phyloP scores from a whole-genome alignment of 2,329 filamentous ascomycete genomes.

The Colletotrichum cereale region DNA sequence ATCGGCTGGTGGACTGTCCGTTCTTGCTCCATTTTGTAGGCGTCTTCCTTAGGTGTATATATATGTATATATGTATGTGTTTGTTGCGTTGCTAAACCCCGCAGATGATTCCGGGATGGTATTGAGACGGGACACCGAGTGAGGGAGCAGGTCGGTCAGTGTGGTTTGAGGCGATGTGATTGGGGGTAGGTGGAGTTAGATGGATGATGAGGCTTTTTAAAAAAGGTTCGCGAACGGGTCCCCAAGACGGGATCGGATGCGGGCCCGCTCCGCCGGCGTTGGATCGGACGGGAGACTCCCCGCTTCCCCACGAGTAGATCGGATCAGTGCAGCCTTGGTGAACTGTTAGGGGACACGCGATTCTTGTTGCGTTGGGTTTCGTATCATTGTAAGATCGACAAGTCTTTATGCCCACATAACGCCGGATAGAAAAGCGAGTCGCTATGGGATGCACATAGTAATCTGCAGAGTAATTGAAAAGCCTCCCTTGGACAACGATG shows the following conservation, averaged over 20 bases:
- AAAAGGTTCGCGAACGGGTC: constrained; percentile 3
- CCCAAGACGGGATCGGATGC: background rate
- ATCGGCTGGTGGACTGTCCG: constrained; percentile 49
- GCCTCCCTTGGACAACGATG: background rate
- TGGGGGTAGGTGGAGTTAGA: background rate
- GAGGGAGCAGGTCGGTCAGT: background rate
- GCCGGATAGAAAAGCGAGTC: background rate
- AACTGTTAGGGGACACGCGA: background rate
- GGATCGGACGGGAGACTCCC: background rate
- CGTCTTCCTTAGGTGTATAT: too few relatives aligned
- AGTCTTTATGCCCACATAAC: too few relatives aligned
- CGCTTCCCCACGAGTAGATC: background rate
- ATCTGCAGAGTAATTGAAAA: background rate
- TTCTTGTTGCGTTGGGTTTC: background rate
- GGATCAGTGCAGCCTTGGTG: background rate
- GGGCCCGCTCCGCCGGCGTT: constrained; percentile 2
- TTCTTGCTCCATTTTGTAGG: background rate
- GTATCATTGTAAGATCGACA: too few relatives aligned
- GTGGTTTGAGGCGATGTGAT: background rate
- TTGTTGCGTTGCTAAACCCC: background rate
- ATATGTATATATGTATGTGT: background rate
- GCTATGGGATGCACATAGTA: background rate
- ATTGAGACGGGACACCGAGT: background rate
- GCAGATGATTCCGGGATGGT: background rate
- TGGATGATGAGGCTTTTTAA: constrained; percentile 10